Conservation (phyloP, 2,329 filamentous ascomycete species). For the Diaporthe vaccinii region DNA sequence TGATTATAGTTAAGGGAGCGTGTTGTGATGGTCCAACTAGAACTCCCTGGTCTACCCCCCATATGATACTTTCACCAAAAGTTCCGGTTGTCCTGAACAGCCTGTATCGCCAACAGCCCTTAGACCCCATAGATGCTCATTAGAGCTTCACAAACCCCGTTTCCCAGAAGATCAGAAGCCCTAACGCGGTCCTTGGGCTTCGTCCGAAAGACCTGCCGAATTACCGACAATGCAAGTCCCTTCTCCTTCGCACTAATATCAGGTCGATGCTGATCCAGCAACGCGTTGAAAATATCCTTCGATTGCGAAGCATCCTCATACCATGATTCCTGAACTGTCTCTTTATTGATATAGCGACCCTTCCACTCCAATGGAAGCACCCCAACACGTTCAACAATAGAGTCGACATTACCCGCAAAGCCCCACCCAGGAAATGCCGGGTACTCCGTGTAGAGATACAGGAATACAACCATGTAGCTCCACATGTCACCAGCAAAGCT, state of each 20-base stretch:
- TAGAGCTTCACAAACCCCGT: not conserved
- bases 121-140: not conserved
- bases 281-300: not conserved
- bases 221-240: not conserved
- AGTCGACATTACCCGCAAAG: not conserved
- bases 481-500: not conserved
- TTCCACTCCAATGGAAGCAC: constrained; percentile 2
- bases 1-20: too few relatives aligned
- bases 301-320: not conserved
- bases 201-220: not conserved
- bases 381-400: not conserved
- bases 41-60: too few relatives aligned
- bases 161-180: not conserved
- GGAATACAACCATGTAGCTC: constrained; percentile 2
- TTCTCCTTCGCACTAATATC: not conserved
- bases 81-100: too few relatives aligned
- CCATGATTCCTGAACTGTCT: not conserved
- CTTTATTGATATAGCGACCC: not conserved
- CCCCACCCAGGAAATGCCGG: not conserved
- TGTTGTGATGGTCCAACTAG: too few relatives aligned
- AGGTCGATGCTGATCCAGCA: not conserved
- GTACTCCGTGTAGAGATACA: not conserved
- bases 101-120: too few relatives aligned
- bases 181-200: not conserved
- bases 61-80: too few relatives aligned